Percentiles rank a stretch among this genome's conserved stretches.
These are phyloP conservation scores for Leccinum pallidistipes DNA, from an alignment of 1,284 basidiomycete species.

Conservation along the genomic window DNA sequence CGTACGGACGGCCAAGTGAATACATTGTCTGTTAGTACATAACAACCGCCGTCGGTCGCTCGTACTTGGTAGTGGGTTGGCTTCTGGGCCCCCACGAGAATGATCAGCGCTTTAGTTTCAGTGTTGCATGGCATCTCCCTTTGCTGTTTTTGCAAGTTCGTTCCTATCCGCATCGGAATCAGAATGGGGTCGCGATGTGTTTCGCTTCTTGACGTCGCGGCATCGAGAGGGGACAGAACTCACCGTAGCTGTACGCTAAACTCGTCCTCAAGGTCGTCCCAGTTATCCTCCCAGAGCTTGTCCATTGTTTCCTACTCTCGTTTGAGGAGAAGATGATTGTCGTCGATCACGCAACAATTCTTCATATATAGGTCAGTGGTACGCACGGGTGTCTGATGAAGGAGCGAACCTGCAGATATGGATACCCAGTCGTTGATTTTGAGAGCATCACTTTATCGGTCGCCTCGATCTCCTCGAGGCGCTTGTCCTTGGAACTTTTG, in stretches of 20 bases:
- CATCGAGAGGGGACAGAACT: constrained; percentile 3
- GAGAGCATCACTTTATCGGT: constrained; percentile 84
- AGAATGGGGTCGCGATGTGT: too few relatives aligned
- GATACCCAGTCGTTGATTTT: constrained; percentile 98
- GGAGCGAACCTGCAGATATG: constrained; percentile 75
- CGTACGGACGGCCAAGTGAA: background rate
- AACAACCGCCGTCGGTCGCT: background rate
- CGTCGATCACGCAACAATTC: constrained; percentile 51
- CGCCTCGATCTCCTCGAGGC: constrained; percentile 86
- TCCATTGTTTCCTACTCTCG: too few relatives aligned
- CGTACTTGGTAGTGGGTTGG: background rate
- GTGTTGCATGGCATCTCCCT: constrained; percentile 57
- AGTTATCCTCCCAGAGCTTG: too few relatives aligned
- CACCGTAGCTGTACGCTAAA: too few relatives aligned
- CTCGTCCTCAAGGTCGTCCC: too few relatives aligned
- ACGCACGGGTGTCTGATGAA: background rate
- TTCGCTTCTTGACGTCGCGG: too few relatives aligned
- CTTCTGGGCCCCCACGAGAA: background rate
- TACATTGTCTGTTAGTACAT: constrained; percentile 15
- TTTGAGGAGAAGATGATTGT: too few relatives aligned
- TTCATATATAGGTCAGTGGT: constrained; percentile 36
- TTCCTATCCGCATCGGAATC: constrained; percentile 42
- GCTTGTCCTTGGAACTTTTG: constrained; percentile 86
- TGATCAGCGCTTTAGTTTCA: constrained; percentile 24
- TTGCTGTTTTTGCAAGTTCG: constrained; percentile 64